These are phyloP conservation scores for Acacia crassicarpa DNA, from an alignment of 306 rosid species.

Conservation along the genomic window DNA sequence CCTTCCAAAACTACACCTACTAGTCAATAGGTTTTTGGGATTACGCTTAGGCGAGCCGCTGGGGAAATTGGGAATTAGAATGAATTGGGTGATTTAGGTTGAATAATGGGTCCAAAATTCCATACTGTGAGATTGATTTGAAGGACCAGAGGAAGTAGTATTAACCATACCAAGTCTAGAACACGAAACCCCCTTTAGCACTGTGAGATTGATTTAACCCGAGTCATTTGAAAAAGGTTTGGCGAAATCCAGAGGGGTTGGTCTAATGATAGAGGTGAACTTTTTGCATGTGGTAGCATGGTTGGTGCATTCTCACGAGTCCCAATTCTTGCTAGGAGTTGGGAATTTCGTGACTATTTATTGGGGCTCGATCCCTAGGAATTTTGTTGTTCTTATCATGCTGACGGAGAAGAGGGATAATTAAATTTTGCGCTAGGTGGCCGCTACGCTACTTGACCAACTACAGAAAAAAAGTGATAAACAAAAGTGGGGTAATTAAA, in stretches of 20 bases:
- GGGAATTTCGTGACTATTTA: not conserved
- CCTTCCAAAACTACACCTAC: not conserved
- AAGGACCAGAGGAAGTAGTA: too few relatives aligned
- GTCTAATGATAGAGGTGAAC: not conserved
- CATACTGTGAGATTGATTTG: not conserved
- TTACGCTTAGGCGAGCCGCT: not conserved
- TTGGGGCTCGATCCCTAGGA: not conserved
- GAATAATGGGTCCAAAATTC: not conserved
- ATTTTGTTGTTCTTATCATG: not conserved
- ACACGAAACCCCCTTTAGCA: too few relatives aligned
- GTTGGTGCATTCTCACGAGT: not conserved
- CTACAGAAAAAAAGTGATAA: not conserved
- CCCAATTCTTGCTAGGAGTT: not conserved
- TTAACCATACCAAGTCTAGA: too few relatives aligned
- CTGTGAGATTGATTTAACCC: not conserved
- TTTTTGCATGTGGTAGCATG: not conserved
- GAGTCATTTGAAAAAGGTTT: not conserved
- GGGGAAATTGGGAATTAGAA: not conserved
- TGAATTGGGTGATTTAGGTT: constrained; percentile 14
- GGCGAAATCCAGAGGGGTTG: not conserved
- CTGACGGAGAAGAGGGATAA: not conserved
- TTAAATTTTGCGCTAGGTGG: not conserved
- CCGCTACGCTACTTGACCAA: not conserved
- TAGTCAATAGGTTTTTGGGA: not conserved
- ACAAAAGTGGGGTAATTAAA: not conserved